phyloP scores from a whole-genome alignment of 345 rosid genomes.

The Dovyalis caffra region DNA sequence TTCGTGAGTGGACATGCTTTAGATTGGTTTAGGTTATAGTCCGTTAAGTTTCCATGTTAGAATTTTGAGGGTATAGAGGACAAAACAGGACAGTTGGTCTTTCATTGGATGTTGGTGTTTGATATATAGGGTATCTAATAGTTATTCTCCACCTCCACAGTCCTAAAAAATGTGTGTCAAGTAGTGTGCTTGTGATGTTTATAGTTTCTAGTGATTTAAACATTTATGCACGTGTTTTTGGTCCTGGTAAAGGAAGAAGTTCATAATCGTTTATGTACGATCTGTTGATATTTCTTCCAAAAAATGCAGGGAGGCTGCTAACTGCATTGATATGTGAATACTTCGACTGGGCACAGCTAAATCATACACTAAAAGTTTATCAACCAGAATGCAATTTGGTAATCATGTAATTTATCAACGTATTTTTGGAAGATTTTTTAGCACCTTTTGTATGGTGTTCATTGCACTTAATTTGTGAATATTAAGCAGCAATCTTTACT shows the following conservation, averaged over 20 bases:
- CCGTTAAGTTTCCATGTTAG: background rate
- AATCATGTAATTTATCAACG: conserved; percentile 44
- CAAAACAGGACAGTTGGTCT: background rate
- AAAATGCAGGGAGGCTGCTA: conserved; percentile 71
- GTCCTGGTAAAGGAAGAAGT: background rate
- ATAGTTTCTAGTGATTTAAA: background rate
- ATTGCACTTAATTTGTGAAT: conserved; percentile 1
- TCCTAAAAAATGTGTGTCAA: background rate
- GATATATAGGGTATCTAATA: background rate
- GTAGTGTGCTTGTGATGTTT: background rate
- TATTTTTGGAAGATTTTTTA: conserved; percentile 2
- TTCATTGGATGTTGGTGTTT: background rate
- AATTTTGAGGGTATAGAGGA: background rate
- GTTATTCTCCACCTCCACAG: background rate
- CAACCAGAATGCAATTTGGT: conserved; percentile 97
- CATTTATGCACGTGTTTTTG: background rate
- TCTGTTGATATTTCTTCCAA: conserved; percentile 2
- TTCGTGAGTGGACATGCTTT: background rate
- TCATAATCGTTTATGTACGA: background rate
- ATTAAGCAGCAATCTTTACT: conserved; percentile 6
- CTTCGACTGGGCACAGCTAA: conserved; percentile 95
- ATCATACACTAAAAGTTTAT: conserved; percentile 83
- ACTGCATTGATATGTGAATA: conserved; percentile 86
- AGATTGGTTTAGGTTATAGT: background rate
- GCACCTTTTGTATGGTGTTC: conserved; percentile 6